Evolutionary conservation across 345 rosid genomes (phyloP).

Genomic region (Kandelia obovata): DNA sequence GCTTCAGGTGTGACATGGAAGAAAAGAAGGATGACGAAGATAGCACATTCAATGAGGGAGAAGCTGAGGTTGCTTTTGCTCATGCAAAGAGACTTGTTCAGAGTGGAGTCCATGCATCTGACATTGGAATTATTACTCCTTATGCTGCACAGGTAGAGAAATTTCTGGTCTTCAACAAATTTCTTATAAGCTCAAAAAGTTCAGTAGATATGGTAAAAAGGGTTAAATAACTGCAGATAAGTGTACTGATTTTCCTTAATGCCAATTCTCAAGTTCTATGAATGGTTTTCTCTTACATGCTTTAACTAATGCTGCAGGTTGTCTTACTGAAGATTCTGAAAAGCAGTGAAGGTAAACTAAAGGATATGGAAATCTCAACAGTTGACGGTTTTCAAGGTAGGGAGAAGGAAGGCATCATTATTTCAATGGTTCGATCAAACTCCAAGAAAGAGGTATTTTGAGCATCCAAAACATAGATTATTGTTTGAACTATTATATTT

Average conservation of each 20-base stretch:
- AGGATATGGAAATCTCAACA: conserved; percentile 81
- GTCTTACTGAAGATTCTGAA: conserved; percentile 65
- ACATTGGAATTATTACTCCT: conserved; percentile 89
- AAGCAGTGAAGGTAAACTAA: conserved; percentile 68
- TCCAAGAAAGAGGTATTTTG: conserved; percentile 70
- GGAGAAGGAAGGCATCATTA: conserved; percentile 91
- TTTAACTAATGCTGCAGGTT: conserved; percentile 41
- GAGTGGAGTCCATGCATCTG: conserved; percentile 73
- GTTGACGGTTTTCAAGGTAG: conserved; percentile 99
- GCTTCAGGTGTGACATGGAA: conserved; percentile 88
- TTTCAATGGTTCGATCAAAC: conserved; percentile 95
- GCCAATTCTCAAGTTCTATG: neutral
- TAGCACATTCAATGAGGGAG: conserved; percentile 90
- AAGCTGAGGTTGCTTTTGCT: conserved; percentile 84
- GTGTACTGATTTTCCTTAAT: neutral
- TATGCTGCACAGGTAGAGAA: conserved; percentile 83
- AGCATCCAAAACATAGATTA: neutral
- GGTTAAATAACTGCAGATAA: too few relatives aligned
- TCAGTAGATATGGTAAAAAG: neutral
- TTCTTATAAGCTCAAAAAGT: conserved; percentile 6
- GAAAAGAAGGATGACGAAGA: conserved; percentile 99
- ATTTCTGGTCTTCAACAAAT: neutral
- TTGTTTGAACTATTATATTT: conserved; percentile 5
- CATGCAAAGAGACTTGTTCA: conserved; percentile 79
- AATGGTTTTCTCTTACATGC: conserved; percentile 13